phyloP scores from a whole-genome alignment of 2,329 filamentous ascomycete genomes.

The Bipolaris victoriae region DNA sequence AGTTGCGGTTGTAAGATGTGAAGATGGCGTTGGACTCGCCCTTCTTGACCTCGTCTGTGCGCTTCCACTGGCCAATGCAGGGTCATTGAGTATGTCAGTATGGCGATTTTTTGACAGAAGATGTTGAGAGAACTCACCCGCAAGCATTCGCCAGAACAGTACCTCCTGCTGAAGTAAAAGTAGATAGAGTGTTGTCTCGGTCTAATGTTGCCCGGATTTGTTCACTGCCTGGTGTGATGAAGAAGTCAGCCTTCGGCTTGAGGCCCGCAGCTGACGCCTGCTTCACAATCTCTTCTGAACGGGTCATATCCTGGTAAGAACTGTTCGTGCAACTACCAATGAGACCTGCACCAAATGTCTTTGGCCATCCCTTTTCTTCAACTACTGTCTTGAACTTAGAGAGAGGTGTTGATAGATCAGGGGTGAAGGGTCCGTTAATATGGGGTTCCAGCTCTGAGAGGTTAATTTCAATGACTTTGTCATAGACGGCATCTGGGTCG shows the following conservation, averaged over 20 bases:
- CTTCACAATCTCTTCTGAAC: slow-evolving; percentile 89
- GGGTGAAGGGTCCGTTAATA: slow-evolving; percentile 96
- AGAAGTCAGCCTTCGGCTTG: slow-evolving; percentile 88
- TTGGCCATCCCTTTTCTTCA: slow-evolving; percentile 84
- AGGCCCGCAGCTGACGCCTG: slow-evolving; percentile 89
- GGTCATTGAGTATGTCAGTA: slow-evolving; percentile 56
- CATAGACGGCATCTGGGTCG: slow-evolving; percentile 83
- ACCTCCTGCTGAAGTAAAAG: slow-evolving; percentile 85
- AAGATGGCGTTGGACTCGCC: slow-evolving; percentile 92
- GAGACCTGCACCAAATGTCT: slow-evolving; percentile 86
- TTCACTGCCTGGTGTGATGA: slow-evolving; percentile 95
- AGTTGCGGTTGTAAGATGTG: slow-evolving; percentile 98
- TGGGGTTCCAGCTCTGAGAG: slow-evolving; percentile 90
- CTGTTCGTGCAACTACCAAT: slow-evolving; percentile 99
- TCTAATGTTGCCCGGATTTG: slow-evolving; percentile 95
- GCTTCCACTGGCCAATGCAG: slow-evolving; percentile 90
- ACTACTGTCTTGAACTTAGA: slow-evolving; percentile 88
- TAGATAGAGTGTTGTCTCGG: slow-evolving; percentile 83
- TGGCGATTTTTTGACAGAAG: neutral
- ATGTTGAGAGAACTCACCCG: slow-evolving; percentile 47
- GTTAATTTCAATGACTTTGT: slow-evolving; percentile 89
- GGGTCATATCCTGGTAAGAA: slow-evolving; percentile 98
- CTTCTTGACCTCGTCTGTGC: slow-evolving; percentile 83
- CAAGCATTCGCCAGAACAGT: slow-evolving; percentile 94
- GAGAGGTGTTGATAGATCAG: slow-evolving; percentile 89